Evolutionary conservation across 805 yeast species (phyloP).

Genomic region (Ascoidea asiatica): DNA sequence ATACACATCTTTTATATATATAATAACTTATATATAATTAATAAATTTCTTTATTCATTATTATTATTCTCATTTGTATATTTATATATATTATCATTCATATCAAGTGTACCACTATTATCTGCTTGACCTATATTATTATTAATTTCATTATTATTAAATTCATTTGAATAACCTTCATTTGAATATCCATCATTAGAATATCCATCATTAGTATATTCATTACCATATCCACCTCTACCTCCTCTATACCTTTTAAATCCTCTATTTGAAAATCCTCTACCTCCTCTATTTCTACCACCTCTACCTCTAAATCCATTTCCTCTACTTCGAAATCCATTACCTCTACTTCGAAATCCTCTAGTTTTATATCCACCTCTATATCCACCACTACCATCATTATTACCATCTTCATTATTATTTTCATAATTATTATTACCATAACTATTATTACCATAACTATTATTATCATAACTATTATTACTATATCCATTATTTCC

Average conservation of each 20-base stretch:
- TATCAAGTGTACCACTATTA: too few relatives aligned
- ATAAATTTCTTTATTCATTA: background rate
- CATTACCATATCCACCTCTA: background rate
- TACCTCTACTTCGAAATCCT: background rate
- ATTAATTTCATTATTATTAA: background rate
- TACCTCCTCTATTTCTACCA: background rate
- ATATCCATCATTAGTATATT: background rate
- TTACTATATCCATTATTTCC: conserved; percentile 36
- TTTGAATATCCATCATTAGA: background rate
- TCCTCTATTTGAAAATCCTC: background rate
- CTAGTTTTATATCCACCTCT: background rate
- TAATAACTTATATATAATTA: too few relatives aligned
- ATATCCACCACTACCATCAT: background rate
- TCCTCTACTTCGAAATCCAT: background rate
- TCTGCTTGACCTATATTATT: background rate
- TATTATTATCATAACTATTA: conserved; percentile 27
- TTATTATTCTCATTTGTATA: background rate
- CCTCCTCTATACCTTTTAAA: background rate
- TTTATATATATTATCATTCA: too few relatives aligned
- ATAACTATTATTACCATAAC: conserved; percentile 16
- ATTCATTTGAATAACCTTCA: background rate
- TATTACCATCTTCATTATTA: conserved; percentile 6
- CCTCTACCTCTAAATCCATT: background rate
- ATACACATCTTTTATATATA: too few relatives aligned
- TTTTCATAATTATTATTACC: conserved; percentile 2